These are phyloP conservation scores for Trapa incisa DNA, from an alignment of 345 rosid genomes.

Conservation along the genomic window DNA sequence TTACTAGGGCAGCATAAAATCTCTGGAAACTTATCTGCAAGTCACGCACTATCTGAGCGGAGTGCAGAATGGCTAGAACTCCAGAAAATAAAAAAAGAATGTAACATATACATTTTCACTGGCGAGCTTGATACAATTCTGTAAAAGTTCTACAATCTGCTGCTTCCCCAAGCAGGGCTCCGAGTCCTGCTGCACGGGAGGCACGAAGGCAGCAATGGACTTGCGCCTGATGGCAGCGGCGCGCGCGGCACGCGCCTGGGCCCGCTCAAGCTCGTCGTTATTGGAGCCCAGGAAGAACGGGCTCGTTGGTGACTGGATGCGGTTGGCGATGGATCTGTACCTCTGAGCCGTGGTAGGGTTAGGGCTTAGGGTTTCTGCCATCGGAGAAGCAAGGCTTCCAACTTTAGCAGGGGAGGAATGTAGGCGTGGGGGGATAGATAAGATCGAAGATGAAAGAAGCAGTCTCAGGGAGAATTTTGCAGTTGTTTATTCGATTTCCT, in stretches of 20 bases:
- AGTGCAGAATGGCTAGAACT: not conserved
- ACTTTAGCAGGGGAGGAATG: not conserved
- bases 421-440: too few species aligned
- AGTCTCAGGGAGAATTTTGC: too few species aligned
- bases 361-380: conserved; percentile 71
- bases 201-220: conserved; percentile 22
- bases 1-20: not conserved
- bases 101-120: conserved; percentile 59
- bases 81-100: not conserved
- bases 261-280: conserved; percentile 66
- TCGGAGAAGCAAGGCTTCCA: conserved; percentile 5
- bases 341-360: conserved; percentile 35
- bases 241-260: conserved; percentile 81
- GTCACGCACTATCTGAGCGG: too few species aligned
- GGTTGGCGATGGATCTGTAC: conserved; percentile 27
- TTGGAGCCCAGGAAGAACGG: conserved; percentile 77
- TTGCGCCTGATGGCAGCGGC: conserved; percentile 77
- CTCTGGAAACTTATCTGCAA: not conserved
- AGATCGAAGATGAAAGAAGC: too few species aligned
- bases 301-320: conserved; percentile 70
- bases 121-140: conserved; percentile 86
- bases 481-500: too few species aligned
- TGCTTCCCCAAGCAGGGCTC: conserved; percentile 63
- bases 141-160: conserved; percentile 73
- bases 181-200: conserved; percentile 16